phyloP scores from a whole-genome alignment of 106 monocot genomes.

The Dioscorea alata region DNA sequence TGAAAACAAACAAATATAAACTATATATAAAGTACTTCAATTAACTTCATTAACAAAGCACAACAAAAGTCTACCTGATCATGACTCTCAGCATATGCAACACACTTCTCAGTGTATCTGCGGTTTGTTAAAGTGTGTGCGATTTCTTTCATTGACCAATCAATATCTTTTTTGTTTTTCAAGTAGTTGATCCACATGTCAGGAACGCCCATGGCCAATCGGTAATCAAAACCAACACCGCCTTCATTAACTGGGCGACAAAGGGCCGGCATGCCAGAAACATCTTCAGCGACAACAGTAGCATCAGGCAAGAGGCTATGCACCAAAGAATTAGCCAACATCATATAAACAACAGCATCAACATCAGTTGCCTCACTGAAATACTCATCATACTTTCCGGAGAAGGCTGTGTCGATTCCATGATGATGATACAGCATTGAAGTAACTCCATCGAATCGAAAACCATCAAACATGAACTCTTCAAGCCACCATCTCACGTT shows the following conservation, averaged over 20 bases:
- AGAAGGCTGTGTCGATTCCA: slow-evolving; percentile 79
- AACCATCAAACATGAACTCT: slow-evolving; percentile 89
- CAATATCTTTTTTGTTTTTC: slow-evolving; percentile 69
- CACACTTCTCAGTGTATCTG: slow-evolving; percentile 83
- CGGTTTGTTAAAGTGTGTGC: slow-evolving; percentile 57
- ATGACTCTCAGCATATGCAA: slow-evolving; percentile 93
- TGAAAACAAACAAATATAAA: neutral
- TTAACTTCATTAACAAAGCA: neutral
- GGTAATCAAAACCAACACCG: slow-evolving; percentile 83
- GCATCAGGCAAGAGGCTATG: slow-evolving; percentile 69
- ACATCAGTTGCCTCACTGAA: slow-evolving; percentile 78
- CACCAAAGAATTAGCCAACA: slow-evolving; percentile 74
- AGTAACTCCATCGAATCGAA: slow-evolving; percentile 96
- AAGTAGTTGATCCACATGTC: slow-evolving; percentile 90
- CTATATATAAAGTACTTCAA: neutral
- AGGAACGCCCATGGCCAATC: slow-evolving; percentile 93
- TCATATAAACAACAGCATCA: slow-evolving; percentile 89
- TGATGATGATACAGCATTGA: slow-evolving; percentile 98
- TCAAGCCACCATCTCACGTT: slow-evolving; percentile 92
- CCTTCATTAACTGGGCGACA: slow-evolving; percentile 71
- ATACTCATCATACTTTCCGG: slow-evolving; percentile 77
- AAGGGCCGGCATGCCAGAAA: slow-evolving; percentile 86
- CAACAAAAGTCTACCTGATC: slow-evolving; percentile 63
- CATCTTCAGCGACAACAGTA: slow-evolving; percentile 89
- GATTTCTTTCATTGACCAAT: slow-evolving; percentile 88